phyloP scores from a whole-genome alignment of 177 flowering plant genomes.

The Vitis hybrid region DNA sequence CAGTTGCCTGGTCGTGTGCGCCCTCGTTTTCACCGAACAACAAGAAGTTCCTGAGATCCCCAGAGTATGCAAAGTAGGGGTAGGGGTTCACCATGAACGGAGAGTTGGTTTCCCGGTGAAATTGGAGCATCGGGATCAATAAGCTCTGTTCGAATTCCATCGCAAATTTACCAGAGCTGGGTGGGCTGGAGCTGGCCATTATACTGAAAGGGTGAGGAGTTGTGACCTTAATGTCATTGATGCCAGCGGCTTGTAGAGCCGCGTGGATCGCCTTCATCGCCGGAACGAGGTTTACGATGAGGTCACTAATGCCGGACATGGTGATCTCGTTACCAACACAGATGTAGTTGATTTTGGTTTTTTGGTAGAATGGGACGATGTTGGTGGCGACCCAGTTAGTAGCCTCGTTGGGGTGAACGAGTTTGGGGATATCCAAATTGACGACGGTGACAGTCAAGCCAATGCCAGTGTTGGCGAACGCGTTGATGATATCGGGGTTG shows the following conservation, averaged over 20 bases:
- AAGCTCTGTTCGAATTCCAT: slow-evolving; percentile 43
- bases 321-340: slow-evolving; percentile 82
- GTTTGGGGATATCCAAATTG: slow-evolving; percentile 68
- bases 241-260: slow-evolving; percentile 53
- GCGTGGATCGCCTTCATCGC: slow-evolving; percentile 63
- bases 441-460: slow-evolving; percentile 57
- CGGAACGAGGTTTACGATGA: slow-evolving; percentile 60
- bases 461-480: slow-evolving; percentile 72
- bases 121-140: slow-evolving; percentile 46
- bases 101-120: slow-evolving; percentile 36
- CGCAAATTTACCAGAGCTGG: slow-evolving; percentile 46
- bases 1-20: slow-evolving; percentile 39
- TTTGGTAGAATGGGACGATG: slow-evolving; percentile 62
- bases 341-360: slow-evolving; percentile 49
- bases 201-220: slow-evolving; percentile 64
- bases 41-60: slow-evolving; percentile 34
- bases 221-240: slow-evolving; percentile 43
- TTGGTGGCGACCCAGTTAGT: slow-evolving; percentile 54
- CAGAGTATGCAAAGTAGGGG: slow-evolving; percentile 49
- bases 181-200: slow-evolving; percentile 42
- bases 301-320: slow-evolving; percentile 35
- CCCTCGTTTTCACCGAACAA: slow-evolving; percentile 48
- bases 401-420: slow-evolving; percentile 47
- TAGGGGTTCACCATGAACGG: slow-evolving; percentile 65
- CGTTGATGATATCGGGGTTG: slow-evolving; percentile 68